phyloP scores from a whole-genome alignment of 2,329 filamentous ascomycete genomes.

The Trichoderma brevicompactum region DNA sequence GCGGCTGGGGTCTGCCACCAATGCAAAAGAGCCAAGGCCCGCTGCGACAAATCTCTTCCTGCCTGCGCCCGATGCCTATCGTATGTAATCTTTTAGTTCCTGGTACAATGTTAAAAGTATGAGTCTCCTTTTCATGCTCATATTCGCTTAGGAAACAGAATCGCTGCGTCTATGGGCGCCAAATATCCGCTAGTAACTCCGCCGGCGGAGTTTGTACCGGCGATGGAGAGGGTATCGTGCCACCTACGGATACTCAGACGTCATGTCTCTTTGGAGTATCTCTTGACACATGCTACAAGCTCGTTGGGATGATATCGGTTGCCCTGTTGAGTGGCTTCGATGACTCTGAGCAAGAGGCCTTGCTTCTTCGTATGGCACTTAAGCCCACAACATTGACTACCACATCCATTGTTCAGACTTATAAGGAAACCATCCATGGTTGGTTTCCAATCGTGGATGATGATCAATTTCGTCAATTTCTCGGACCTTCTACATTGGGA shows the following conservation, averaged over 20 bases:
- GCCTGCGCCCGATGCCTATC: conserved; percentile 1
- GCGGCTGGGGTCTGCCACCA: conserved; percentile 22
- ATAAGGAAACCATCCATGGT: background rate
- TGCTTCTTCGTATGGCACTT: background rate
- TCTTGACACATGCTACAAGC: conserved; percentile 5
- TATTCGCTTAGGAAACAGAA: background rate
- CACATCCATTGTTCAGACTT: background rate
- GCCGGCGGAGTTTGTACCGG: conserved; percentile 11
- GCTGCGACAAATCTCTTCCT: conserved; percentile 15
- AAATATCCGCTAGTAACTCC: conserved; percentile 8
- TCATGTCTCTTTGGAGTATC: background rate
- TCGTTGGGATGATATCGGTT: conserved; percentile 13
- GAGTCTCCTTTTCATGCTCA: background rate
- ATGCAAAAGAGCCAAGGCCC: conserved; percentile 14
- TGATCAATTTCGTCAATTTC: background rate
- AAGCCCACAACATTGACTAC: background rate
- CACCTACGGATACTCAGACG: background rate
- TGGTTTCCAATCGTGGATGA: conserved; percentile 11
- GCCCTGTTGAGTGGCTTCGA: conserved; percentile 1
- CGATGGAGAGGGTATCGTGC: background rate
- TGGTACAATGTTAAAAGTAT: background rate
- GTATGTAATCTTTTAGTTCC: background rate
- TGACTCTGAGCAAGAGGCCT: conserved; percentile 7
- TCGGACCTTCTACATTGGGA: background rate
- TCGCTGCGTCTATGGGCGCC: background rate